These are phyloP conservation scores for Pisolithus orientalis DNA, from an alignment of 768 basidiomycete genomes.

Conservation along the genomic window DNA sequence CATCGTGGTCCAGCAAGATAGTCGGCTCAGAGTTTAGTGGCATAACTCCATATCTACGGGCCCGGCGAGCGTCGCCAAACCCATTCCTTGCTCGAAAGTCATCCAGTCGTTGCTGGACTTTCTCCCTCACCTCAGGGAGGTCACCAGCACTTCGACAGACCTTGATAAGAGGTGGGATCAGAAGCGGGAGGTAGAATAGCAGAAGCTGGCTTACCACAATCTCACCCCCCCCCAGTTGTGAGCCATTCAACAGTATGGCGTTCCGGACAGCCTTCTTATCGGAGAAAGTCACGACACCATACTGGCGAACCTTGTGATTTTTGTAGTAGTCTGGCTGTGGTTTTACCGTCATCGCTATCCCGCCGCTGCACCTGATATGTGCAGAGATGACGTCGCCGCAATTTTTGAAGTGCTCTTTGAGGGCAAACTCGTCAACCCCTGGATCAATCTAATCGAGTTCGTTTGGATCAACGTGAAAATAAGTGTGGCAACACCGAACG, in stretches of 20 bases:
- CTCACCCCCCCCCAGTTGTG: conserved; percentile 28
- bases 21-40: conserved; percentile 22
- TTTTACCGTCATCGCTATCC: conserved; percentile 22
- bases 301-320: conserved; percentile 38
- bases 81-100: conserved; percentile 16
- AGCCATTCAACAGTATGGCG: conserved; percentile 38
- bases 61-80: conserved; percentile 11
- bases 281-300: conserved; percentile 46
- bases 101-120: conserved; percentile 20
- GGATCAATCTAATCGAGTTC: conserved; percentile 27
- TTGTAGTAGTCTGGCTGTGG: conserved; percentile 24
- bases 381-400: conserved; percentile 19
- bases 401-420: conserved; percentile 16
- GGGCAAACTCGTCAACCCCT: conserved; percentile 15
- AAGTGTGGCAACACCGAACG: conserved; percentile 14
- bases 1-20: conserved; percentile 15
- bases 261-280: conserved; percentile 29
- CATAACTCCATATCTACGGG: conserved; percentile 17
- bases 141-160: conserved; percentile 24
- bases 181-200: background rate
- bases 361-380: conserved; percentile 27
- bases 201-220: conserved; percentile 34
- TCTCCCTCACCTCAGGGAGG: conserved; percentile 29
- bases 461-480: background rate
- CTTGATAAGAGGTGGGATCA: conserved; percentile 8